Evolutionary conservation across 202 grass and related monocot species (phyloP).

Genomic region (Schoenoplectus triqueter): DNA sequence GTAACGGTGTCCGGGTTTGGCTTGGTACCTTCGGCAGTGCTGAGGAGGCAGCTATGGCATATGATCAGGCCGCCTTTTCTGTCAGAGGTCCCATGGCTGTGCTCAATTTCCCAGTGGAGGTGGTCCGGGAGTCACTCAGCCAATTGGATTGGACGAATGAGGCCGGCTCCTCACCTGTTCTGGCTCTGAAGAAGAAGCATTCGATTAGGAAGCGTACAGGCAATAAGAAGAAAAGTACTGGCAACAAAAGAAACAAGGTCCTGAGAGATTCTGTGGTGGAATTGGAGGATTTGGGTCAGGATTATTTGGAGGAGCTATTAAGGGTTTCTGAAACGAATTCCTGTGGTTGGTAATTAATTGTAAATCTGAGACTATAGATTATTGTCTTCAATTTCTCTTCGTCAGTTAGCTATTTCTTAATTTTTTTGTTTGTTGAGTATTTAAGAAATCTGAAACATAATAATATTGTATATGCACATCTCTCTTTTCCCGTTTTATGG

Average conservation of each 20-base stretch:
- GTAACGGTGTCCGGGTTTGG: slow-evolving; percentile 77
- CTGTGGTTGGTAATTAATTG: background rate
- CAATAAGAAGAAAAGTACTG: slow-evolving; percentile 42
- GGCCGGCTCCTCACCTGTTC: slow-evolving; percentile 45
- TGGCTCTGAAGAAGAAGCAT: slow-evolving; percentile 73
- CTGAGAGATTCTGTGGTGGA: slow-evolving; percentile 55
- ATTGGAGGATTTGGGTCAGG: slow-evolving; percentile 71
- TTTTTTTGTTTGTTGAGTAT: background rate
- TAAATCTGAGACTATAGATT: slow-evolving; percentile 10
- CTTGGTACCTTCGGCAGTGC: slow-evolving; percentile 76
- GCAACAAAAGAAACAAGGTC: slow-evolving; percentile 33
- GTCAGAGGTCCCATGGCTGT: slow-evolving; percentile 66
- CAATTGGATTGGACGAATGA: slow-evolving; percentile 44
- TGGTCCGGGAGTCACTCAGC: slow-evolving; percentile 67
- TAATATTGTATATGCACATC: background rate
- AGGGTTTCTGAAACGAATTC: slow-evolving; percentile 46
- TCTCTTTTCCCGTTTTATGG: slow-evolving; percentile 12
- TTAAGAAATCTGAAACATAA: slow-evolving; percentile 4
- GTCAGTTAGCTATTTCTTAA: slow-evolving; percentile 22
- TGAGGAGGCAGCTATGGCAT: slow-evolving; percentile 75
- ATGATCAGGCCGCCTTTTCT: slow-evolving; percentile 84
- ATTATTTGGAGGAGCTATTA: slow-evolving; percentile 83
- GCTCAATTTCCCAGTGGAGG: slow-evolving; percentile 75
- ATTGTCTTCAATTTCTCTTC: slow-evolving; percentile 4
- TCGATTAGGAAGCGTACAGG: slow-evolving; percentile 54